Conservation (phyloP, 306 rosid species). For the Hippophae gyantsensis region DNA sequence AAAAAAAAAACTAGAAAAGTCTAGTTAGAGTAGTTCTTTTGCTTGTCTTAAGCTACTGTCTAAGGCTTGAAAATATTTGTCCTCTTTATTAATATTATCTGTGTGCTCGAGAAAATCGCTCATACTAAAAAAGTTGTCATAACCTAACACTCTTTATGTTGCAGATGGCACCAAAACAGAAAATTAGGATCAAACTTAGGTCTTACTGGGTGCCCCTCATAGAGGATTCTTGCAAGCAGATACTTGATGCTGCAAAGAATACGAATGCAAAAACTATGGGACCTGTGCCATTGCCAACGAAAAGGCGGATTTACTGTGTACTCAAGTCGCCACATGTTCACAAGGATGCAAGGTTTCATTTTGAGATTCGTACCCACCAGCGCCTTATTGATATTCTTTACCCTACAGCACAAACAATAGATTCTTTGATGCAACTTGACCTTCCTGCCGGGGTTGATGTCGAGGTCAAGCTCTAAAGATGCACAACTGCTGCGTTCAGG, state of each 20-base stretch:
- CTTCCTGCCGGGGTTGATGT: conserved; percentile 98
- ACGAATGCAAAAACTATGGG: conserved; percentile 97
- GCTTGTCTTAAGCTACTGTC: no score
- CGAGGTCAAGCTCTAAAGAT: conserved; percentile 81
- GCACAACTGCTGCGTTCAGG: conserved; percentile 14
- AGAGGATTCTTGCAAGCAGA: conserved; percentile 99
- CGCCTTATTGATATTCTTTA: conserved; percentile 83
- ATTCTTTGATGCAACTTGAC: conserved; percentile 90
- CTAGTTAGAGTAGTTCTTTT: no score
- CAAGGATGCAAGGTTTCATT: conserved; percentile 92
- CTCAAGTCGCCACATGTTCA: conserved; percentile 91
- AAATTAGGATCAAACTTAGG: conserved; percentile 89
- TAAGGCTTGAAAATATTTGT: background rate
- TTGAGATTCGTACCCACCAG: conserved; percentile 93
- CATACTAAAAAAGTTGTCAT: background rate
- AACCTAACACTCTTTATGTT: conserved; percentile 20
- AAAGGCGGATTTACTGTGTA: conserved; percentile 70
- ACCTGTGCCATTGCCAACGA: conserved; percentile 97
- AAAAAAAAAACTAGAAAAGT: no score
- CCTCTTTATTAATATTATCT: background rate
- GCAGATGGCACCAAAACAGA: conserved; percentile 89
- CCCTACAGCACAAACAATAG: conserved; percentile 97
- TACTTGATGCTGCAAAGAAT: conserved; percentile 81
- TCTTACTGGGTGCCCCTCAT: conserved; percentile 85
- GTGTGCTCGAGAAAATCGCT: background rate